A percentile compares a stretch with the other conserved stretches of the same genome.
These are phyloP conservation scores for Hibiscus trionum DNA, from an alignment of 345 rosid species.

Conservation along the genomic window DNA sequence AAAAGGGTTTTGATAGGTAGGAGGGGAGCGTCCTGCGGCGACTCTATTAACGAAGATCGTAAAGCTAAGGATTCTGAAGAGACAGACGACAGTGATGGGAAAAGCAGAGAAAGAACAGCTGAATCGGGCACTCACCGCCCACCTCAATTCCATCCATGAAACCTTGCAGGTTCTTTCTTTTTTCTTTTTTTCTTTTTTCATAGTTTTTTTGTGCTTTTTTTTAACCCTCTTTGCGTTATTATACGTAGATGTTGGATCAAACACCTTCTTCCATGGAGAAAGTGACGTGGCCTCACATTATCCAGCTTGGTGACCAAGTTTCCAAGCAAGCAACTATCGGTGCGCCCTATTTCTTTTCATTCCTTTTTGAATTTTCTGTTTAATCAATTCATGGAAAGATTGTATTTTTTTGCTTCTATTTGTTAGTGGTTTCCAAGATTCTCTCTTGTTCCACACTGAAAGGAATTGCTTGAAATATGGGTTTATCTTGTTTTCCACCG, in stretches of 20 bases:
- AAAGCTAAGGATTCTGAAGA: background rate
- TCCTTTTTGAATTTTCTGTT: background rate
- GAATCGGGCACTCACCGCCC: conserved; percentile 34
- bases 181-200: background rate
- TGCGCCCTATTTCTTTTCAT: conserved; percentile 11
- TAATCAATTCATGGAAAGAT: background rate
- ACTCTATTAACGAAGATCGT: too few relatives aligned
- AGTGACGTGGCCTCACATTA: conserved; percentile 62
- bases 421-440: background rate
- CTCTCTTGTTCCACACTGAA: background rate
- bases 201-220: background rate
- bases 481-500: background rate
- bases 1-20: background rate
- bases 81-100: conserved; percentile 49
- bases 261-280: conserved; percentile 40
- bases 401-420: background rate
- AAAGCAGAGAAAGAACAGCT: conserved; percentile 49
- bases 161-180: conserved; percentile 52
- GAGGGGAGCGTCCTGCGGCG: background rate
- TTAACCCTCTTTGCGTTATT: background rate
- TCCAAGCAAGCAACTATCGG: conserved; percentile 88
- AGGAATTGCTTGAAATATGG: background rate
- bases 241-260: conserved; percentile 44
- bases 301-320: conserved; percentile 69
- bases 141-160: conserved; percentile 62